Conservation (phyloP, 1,139 yeast genomes). For the Kodamaea suecica region DNA sequence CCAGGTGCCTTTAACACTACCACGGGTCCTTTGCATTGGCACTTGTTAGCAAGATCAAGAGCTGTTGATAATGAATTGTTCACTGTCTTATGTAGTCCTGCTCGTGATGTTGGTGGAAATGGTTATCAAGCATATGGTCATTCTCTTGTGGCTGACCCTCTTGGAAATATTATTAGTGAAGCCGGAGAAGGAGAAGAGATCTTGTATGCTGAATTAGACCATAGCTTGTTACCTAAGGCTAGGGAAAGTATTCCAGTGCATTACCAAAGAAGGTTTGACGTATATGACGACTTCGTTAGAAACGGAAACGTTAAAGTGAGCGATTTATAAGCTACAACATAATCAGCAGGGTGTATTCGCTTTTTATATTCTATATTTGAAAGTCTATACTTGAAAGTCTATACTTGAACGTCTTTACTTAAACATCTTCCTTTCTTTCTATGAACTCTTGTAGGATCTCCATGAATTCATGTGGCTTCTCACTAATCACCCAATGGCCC, state of each 20-base stretch:
- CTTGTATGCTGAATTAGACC: conserved; percentile 74
- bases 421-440: conserved; percentile 50
- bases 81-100: conserved; percentile 82
- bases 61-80: conserved; percentile 88
- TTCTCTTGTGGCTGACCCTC: conserved; percentile 81
- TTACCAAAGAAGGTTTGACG: conserved; percentile 78
- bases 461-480: conserved; percentile 69
- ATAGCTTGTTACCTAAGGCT: conserved; percentile 55
- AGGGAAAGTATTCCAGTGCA: conserved; percentile 77
- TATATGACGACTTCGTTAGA: conserved; percentile 66
- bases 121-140: conserved; percentile 93
- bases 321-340: too few species aligned
- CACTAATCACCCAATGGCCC: conserved; percentile 91
- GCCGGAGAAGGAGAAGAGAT: conserved; percentile 86
- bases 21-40: conserved; percentile 96
- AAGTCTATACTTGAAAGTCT: too few species aligned
- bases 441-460: conserved; percentile 57
- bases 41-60: conserved; percentile 75
- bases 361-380: too few species aligned
- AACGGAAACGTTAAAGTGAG: conserved; percentile 40
- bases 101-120: conserved; percentile 63
- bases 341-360: too few species aligned
- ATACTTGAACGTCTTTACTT: too few species aligned
- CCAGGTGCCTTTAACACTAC: conserved; percentile 97
- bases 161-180: conserved; percentile 74